Conservation (phyloP, 2,329 filamentous ascomycete genomes). For the Cladosporium sp. region DNA sequence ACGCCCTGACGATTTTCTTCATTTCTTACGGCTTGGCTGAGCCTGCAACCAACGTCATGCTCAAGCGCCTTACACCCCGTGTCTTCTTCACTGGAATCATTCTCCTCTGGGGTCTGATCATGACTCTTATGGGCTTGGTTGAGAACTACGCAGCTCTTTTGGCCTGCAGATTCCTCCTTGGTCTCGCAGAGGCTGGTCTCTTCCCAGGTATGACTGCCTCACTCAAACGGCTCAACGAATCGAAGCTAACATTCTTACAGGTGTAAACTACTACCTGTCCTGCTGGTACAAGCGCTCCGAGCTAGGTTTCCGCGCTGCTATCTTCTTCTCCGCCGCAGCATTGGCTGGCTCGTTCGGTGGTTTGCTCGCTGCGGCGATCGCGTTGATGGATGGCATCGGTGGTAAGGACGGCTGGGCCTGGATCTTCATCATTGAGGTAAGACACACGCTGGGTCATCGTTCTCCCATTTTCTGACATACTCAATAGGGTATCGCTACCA, state of each 20-base stretch:
- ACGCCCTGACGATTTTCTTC: constrained; percentile 80
- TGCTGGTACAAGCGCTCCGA: constrained; percentile 83
- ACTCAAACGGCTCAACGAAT: not conserved
- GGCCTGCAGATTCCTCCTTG: constrained; percentile 60
- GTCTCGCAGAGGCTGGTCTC: constrained; percentile 71
- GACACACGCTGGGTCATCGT: not conserved
- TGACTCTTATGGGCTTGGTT: constrained; percentile 45
- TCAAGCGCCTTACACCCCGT: constrained; percentile 74
- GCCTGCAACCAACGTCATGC: constrained; percentile 73
- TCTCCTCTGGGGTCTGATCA: constrained; percentile 71
- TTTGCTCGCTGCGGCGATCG: constrained; percentile 70
- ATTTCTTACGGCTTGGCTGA: constrained; percentile 81
- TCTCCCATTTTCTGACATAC: not conserved
- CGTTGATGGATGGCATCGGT: constrained; percentile 66
- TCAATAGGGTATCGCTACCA: constrained; percentile 60
- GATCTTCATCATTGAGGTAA: constrained; percentile 49
- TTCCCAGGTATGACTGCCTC: constrained; percentile 42
- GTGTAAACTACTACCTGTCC: constrained; percentile 59
- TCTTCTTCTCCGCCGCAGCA: constrained; percentile 82
- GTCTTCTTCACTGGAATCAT: constrained; percentile 77
- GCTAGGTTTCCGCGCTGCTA: constrained; percentile 75
- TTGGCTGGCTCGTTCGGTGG: constrained; percentile 77
- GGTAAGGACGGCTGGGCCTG: constrained; percentile 45
- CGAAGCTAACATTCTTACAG: constrained; percentile 15
- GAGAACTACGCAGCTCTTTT: constrained; percentile 31